These are phyloP conservation scores for Persicaria tinctoria DNA, from an alignment of 148 eudicot species.

Conservation along the genomic window DNA sequence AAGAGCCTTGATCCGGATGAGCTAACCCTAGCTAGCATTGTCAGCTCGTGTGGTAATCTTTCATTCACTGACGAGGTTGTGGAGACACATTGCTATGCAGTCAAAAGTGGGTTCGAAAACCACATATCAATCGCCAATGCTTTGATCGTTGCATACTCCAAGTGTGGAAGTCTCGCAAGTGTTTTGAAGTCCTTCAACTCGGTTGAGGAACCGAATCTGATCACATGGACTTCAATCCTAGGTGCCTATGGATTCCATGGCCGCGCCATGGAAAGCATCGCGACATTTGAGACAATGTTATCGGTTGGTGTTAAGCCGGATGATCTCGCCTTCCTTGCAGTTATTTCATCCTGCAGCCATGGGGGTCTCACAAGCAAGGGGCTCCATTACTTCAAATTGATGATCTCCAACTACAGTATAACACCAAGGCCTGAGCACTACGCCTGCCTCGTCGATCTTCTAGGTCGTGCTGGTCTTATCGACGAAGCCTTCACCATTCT, in stretches of 20 bases:
- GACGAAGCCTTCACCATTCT: slow-evolving; percentile 46
- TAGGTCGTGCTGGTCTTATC: slow-evolving; percentile 50
- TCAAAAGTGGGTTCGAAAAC: slow-evolving; percentile 31
- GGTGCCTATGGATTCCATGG: slow-evolving; percentile 52
- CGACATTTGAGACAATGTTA: slow-evolving; percentile 45
- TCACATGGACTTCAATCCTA: slow-evolving; percentile 60
- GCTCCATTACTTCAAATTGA: slow-evolving; percentile 41
- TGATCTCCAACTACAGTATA: slow-evolving; percentile 39
- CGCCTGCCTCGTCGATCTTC: slow-evolving; percentile 55
- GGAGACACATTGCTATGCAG: slow-evolving; percentile 40
- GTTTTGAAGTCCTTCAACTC: slow-evolving; percentile 38
- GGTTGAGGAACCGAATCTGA: slow-evolving; percentile 38
- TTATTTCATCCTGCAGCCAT: slow-evolving; percentile 70
- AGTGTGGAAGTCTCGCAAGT: slow-evolving; percentile 38
- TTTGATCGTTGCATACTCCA: slow-evolving; percentile 51
- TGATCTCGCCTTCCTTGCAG: slow-evolving; percentile 45
- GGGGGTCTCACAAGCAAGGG: slow-evolving; percentile 53
- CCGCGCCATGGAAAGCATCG: slow-evolving; percentile 35
- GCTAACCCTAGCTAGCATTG: slow-evolving; percentile 45
- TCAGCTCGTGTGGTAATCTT: slow-evolving; percentile 48
- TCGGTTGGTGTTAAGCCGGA: slow-evolving; percentile 36
- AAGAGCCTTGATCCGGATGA: slow-evolving; percentile 40
- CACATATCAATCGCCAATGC: slow-evolving; percentile 45
- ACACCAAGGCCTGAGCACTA: slow-evolving; percentile 52
- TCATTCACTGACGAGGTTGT: slow-evolving; percentile 25